These are phyloP conservation scores for Debaryomyces coudertii DNA, from an alignment of 1,139 yeast genomes.

Conservation along the genomic window DNA sequence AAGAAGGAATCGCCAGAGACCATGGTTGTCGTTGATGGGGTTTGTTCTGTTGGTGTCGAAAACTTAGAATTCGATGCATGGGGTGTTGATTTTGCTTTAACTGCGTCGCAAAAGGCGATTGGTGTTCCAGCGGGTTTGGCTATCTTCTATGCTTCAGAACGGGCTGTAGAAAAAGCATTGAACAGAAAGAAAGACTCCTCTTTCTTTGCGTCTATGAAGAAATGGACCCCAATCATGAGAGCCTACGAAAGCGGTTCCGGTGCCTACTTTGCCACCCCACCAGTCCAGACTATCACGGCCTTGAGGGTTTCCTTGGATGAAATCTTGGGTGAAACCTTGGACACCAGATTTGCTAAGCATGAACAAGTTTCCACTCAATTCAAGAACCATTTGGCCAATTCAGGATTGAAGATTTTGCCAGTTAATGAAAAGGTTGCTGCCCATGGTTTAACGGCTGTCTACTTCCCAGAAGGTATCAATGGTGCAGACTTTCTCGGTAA, in stretches of 20 bases:
- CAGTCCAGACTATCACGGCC: slow-evolving; percentile 84
- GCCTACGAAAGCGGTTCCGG: slow-evolving; percentile 83
- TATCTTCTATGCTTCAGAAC: slow-evolving; percentile 70
- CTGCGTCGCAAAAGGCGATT: slow-evolving; percentile 94
- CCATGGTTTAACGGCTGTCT: slow-evolving; percentile 85
- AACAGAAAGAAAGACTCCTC: slow-evolving; percentile 58
- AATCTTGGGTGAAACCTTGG: slow-evolving; percentile 63
- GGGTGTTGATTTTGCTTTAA: slow-evolving; percentile 86
- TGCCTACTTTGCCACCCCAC: slow-evolving; percentile 93
- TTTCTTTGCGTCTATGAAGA: slow-evolving; percentile 74
- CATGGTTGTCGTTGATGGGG: slow-evolving; percentile 86
- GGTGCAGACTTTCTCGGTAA: slow-evolving; percentile 62
- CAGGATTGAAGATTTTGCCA: slow-evolving; percentile 75
- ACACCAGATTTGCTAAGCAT: slow-evolving; percentile 66
- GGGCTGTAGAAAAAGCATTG: slow-evolving; percentile 70
- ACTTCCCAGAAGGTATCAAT: slow-evolving; percentile 75
- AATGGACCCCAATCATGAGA: slow-evolving; percentile 89
- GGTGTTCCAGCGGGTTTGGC: slow-evolving; percentile 95
- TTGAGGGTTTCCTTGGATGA: slow-evolving; percentile 77
- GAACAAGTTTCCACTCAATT: slow-evolving; percentile 63
- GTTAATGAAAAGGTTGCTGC: slow-evolving; percentile 66
- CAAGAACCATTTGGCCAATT: slow-evolving; percentile 56
- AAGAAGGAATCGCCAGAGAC: slow-evolving; percentile 75
- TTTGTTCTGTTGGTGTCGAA: slow-evolving; percentile 92
- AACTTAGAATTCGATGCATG: slow-evolving; percentile 82